phyloP scores from a whole-genome alignment of 495 filamentous ascomycete genomes.

The Aspergillus diversus region DNA sequence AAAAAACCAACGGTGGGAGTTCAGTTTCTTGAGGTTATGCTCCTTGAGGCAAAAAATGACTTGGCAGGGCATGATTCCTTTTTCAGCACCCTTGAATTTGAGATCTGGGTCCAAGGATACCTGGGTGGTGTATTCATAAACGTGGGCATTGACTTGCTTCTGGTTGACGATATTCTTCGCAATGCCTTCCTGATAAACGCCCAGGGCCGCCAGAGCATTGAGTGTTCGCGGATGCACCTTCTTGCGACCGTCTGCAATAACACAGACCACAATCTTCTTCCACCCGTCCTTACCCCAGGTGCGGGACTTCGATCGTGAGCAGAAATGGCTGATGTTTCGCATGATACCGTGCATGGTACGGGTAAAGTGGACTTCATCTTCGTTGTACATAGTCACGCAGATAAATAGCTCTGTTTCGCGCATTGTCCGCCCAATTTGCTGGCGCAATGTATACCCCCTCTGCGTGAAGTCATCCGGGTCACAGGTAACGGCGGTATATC shows the following conservation, averaged over 20 bases:
- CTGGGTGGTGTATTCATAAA: conserved; percentile 99
- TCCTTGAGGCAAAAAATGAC: conserved; percentile 99
- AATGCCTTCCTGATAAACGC: conserved; percentile 98
- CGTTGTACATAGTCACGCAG: conserved; percentile 98
- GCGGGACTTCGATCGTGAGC: conserved; percentile 84
- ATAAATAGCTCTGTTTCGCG: conserved; percentile 99
- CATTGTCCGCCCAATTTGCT: conserved; percentile 82
- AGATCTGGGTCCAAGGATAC: conserved; percentile 93
- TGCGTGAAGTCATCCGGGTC: conserved; percentile 94
- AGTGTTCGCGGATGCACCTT: conserved; percentile 94
- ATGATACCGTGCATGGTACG: conserved; percentile 99
- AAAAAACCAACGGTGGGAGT: conserved; percentile 99
- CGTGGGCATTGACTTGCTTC: conserved; percentile 81
- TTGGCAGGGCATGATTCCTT: conserved; percentile 98
- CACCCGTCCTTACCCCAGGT: conserved; percentile 98
- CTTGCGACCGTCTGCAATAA: conserved; percentile 90
- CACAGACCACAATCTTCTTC: conserved; percentile 99
- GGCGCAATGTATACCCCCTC: conserved; percentile 91
- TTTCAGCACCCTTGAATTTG: conserved; percentile 98
- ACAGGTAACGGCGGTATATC: conserved; percentile 99
- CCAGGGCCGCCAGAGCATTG: conserved; percentile 95
- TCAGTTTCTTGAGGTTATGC: conserved; percentile 96
- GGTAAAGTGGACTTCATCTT: conserved; percentile 94
- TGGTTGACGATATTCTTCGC: conserved; percentile 98
- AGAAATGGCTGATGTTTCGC: conserved; percentile 97